These are phyloP conservation scores for Ogataea pini DNA, from an alignment of 805 yeast genomes.

Conservation along the genomic window DNA sequence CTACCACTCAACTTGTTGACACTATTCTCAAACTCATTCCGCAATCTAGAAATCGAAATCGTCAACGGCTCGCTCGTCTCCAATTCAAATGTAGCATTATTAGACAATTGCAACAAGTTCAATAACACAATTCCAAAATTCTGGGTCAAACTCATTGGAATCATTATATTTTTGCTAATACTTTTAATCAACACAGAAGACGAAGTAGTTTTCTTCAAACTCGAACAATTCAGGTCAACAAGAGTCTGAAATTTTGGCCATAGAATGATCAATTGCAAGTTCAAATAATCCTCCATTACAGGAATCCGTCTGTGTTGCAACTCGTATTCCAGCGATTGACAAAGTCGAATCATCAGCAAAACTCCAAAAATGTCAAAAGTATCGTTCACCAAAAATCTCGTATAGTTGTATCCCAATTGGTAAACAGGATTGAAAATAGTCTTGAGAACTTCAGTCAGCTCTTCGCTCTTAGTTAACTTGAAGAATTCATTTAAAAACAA, in stretches of 20 bases:
- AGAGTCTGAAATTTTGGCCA: conserved; percentile 88
- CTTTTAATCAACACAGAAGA: conserved; percentile 37
- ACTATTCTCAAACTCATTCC: conserved; percentile 78
- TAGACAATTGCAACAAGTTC: conserved; percentile 63
- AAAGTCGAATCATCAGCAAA: conserved; percentile 68
- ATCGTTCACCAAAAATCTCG: conserved; percentile 40
- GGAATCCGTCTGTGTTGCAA: conserved; percentile 72
- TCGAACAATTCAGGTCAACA: conserved; percentile 75
- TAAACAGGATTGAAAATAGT: conserved; percentile 56
- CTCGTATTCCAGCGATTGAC: conserved; percentile 63
- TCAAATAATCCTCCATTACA: conserved; percentile 67
- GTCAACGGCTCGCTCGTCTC: conserved; percentile 68
- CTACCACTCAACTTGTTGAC: conserved; percentile 67
- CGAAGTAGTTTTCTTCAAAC: conserved; percentile 54
- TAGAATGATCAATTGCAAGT: conserved; percentile 60
- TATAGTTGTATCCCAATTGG: conserved; percentile 48
- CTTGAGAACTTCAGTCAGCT: conserved; percentile 46
- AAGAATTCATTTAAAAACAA: conserved; percentile 73
- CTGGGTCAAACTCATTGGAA: conserved; percentile 71
- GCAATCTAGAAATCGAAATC: conserved; percentile 63
- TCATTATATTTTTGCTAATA: conserved; percentile 33
- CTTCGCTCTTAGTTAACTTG: conserved; percentile 45
- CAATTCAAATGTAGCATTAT: conserved; percentile 32
- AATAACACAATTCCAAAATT: conserved; percentile 72
- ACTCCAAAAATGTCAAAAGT: conserved; percentile 78